phyloP scores from a whole-genome alignment of 1,139 yeast genomes.

The Pneumocystis carinii region DNA sequence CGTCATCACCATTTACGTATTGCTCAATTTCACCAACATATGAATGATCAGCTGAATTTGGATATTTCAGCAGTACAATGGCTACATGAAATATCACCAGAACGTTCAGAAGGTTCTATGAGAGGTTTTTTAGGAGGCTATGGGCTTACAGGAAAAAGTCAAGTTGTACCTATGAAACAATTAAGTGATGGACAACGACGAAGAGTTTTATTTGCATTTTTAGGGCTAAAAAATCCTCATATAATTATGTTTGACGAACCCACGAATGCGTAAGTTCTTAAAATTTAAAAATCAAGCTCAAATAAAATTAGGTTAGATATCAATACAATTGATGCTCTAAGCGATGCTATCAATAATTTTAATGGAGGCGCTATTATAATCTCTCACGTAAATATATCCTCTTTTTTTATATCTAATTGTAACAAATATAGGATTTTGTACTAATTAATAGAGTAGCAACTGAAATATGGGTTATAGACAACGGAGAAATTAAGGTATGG shows the following conservation, averaged over 20 bases:
- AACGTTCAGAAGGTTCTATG: conserved; percentile 55
- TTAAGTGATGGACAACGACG: conserved; percentile 98
- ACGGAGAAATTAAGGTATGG: conserved; percentile 9
- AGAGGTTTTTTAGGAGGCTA: conserved; percentile 58
- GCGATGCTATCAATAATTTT: conserved; percentile 85
- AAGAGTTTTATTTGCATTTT: conserved; percentile 90
- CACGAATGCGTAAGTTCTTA: conserved; percentile 57
- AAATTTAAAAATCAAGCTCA: neutral
- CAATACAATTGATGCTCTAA: conserved; percentile 93
- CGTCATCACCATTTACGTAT: conserved; percentile 94
- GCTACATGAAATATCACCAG: conserved; percentile 84
- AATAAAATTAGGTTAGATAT: conserved; percentile 45
- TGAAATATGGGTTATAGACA: conserved; percentile 30
- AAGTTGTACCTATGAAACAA: conserved; percentile 97
- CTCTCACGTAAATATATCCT: conserved; percentile 39
- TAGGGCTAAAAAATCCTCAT: conserved; percentile 91
- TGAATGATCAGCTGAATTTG: conserved; percentile 93
- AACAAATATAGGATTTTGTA: conserved; percentile 57
- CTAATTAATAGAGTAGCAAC: conserved; percentile 93
- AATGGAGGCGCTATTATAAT: conserved; percentile 98
- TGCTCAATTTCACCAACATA: conserved; percentile 98
- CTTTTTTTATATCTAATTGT: neutral
- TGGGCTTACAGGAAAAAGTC: conserved; percentile 98
- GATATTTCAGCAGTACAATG: conserved; percentile 90
- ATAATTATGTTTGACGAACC: conserved; percentile 96